Evolutionary conservation across 164 flowering plant genomes (phyloP).

Genomic region (Chloranthus sessilifolius): DNA sequence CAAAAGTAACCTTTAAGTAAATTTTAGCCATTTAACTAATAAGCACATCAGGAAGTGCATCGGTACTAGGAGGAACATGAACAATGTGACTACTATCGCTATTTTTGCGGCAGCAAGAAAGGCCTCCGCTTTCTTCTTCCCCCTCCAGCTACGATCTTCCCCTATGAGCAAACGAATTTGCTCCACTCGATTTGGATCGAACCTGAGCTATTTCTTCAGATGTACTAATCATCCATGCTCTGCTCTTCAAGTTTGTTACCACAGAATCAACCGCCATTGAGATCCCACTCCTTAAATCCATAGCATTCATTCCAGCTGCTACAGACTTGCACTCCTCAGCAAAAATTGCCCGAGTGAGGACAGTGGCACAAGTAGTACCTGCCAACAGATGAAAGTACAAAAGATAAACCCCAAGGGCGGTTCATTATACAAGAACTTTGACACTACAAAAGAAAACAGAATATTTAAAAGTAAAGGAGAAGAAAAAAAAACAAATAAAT

Average conservation of each 20-base stretch:
- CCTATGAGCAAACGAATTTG: no score
- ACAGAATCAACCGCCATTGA: slow-evolving; percentile 89
- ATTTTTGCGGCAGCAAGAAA: slow-evolving; percentile 79
- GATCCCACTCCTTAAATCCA: slow-evolving; percentile 87
- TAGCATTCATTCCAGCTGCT: slow-evolving; percentile 95
- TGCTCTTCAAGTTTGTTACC: slow-evolving; percentile 29
- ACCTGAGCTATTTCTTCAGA: slow-evolving; percentile 95
- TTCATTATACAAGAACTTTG: background rate
- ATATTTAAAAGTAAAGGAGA: no score
- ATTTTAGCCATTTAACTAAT: slow-evolving; percentile 67
- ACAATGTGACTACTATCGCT: slow-evolving; percentile 89
- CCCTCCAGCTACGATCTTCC: no score
- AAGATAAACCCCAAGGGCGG: no score
- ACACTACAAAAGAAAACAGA: no score
- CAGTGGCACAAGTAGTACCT: no score
- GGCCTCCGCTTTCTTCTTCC: no score
- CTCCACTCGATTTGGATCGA: no score
- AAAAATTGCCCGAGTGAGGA: slow-evolving; percentile 47
- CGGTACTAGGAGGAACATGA: slow-evolving; percentile 82
- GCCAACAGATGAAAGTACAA: background rate
- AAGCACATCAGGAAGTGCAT: slow-evolving; percentile 89
- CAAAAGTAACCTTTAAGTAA: no score
- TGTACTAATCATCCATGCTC: slow-evolving; percentile 18
- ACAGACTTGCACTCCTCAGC: slow-evolving; percentile 89
- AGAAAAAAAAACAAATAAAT: background rate